Evolutionary conservation across 768 basidiomycete species (phyloP), one percentile per base, ranked within the genome.

Genomic region (Russula abietina): DNA sequence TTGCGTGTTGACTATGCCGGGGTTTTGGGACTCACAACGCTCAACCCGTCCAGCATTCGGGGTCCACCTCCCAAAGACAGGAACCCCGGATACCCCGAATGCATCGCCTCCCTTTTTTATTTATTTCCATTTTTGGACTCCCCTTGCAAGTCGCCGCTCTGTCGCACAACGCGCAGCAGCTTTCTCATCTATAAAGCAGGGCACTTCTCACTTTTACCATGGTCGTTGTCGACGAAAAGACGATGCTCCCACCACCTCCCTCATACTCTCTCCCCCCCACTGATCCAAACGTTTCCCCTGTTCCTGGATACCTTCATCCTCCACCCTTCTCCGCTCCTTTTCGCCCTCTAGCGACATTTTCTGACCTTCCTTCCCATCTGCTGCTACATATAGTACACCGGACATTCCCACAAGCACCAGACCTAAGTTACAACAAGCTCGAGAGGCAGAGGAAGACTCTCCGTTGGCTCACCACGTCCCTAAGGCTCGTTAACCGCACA

Each of bases 311-410:
- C 1, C 54, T 64, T 7, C 62, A 59, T 24, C 59, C 54, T 19
- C 63, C 63, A 8, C 63, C 59, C 2, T 64, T 64, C 16, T 28
- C 24, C 1, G 11, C 22, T n/a, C 3, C 53, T 1, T 56, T 41
- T 10, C 52, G 39, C 5, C 4, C 39, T 22, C 60, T 67, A 14
- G 64, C 59, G 3, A 68, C 52, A 16, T 61, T 81, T 0, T 69
- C 71, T 8, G 73, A 74, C 0, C 69, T 89, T 0, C 85, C 89
- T 0, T 68, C 85, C 0, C 83, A 90, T 65, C 71, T 92, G 26
- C 77, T 91, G 4, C 80, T 92, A 53, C 80, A 86, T 55, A 80
- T 91, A 55, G 81, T 93, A 4, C 82, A 88, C 70, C 73, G 77
- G 66, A 81, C 82, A 2, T 89, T 91, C 69, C 83, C 86, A 1